These are phyloP conservation scores for Penicillium fimorum DNA, from an alignment of 495 filamentous ascomycete genomes.

Conservation along the genomic window DNA sequence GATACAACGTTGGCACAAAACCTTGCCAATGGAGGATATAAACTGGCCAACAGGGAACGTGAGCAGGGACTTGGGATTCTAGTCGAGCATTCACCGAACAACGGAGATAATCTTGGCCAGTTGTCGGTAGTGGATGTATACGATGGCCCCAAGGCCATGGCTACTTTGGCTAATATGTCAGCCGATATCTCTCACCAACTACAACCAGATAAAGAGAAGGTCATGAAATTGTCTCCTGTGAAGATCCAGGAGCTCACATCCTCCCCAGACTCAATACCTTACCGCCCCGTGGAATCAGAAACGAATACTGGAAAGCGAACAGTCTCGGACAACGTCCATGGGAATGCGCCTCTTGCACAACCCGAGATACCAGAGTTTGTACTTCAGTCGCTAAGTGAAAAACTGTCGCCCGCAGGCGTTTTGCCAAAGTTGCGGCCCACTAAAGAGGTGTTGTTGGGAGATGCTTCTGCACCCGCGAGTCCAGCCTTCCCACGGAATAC, in stretches of 20 bases:
- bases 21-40: background rate
- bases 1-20: background rate
- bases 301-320: constrained; percentile 23
- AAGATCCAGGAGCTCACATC: constrained; percentile 57
- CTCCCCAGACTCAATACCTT: constrained; percentile 53
- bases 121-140: constrained; percentile 22
- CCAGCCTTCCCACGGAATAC: constrained; percentile 14
- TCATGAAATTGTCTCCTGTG: constrained; percentile 51
- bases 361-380: constrained; percentile 17
- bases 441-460: constrained; percentile 31
- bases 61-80: constrained; percentile 28
- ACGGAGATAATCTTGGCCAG: constrained; percentile 4
- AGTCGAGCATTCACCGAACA: constrained; percentile 15
- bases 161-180: constrained; percentile 22
- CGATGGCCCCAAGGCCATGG: constrained; percentile 21
- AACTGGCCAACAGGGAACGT: background rate
- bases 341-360: constrained; percentile 8
- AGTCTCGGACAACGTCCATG: constrained; percentile 25
- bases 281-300: constrained; percentile 30
- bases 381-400: constrained; percentile 21
- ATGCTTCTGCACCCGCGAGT: constrained; percentile 22
- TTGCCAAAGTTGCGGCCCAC: constrained; percentile 22
- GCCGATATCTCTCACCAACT: constrained; percentile 15
- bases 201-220: constrained; percentile 37
- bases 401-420: constrained; percentile 14